Evolutionary conservation across 768 basidiomycete genomes (phyloP).

Genomic region (Tremella mesenterica): DNA sequence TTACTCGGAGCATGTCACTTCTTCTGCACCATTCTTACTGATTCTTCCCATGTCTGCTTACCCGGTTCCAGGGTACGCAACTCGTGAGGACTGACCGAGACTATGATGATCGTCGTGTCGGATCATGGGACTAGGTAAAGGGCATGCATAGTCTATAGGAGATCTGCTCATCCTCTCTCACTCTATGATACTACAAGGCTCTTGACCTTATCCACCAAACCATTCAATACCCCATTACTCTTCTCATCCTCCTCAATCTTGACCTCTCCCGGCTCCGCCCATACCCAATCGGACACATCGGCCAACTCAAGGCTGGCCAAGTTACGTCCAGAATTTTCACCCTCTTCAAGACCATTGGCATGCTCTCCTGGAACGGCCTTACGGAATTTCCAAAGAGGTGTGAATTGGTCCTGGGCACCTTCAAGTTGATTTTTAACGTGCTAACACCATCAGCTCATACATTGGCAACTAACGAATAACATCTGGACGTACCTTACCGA

Average conservation of each 20-base stretch:
- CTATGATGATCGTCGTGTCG: too few relatives aligned
- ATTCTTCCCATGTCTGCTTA: too few relatives aligned
- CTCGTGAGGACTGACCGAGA: too few relatives aligned
- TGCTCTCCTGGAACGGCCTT: constrained; percentile 1
- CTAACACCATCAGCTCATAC: background rate
- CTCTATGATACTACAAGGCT: background rate
- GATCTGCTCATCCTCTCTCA: too few relatives aligned
- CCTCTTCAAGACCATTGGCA: constrained; percentile 19
- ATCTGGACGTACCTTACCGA: constrained; percentile 18
- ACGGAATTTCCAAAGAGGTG: constrained; percentile 16
- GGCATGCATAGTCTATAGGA: too few relatives aligned
- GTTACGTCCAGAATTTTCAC: constrained; percentile 12
- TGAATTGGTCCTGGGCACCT: constrained; percentile 6
- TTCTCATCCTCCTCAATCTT: constrained; percentile 3
- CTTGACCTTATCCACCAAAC: background rate
- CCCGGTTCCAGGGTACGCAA: too few relatives aligned
- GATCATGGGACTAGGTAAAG: too few relatives aligned
- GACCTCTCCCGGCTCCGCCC: constrained; percentile 1
- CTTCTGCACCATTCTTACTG: too few relatives aligned
- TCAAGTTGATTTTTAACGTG: constrained; percentile 13
- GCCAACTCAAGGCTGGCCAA: constrained; percentile 17
- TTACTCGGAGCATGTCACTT: too few relatives aligned
- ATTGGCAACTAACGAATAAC: background rate
- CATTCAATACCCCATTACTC: background rate
- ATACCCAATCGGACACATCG: constrained; percentile 16